Conservation (phyloP, 805 yeast genomes). For the Clavispora vitiphila region DNA sequence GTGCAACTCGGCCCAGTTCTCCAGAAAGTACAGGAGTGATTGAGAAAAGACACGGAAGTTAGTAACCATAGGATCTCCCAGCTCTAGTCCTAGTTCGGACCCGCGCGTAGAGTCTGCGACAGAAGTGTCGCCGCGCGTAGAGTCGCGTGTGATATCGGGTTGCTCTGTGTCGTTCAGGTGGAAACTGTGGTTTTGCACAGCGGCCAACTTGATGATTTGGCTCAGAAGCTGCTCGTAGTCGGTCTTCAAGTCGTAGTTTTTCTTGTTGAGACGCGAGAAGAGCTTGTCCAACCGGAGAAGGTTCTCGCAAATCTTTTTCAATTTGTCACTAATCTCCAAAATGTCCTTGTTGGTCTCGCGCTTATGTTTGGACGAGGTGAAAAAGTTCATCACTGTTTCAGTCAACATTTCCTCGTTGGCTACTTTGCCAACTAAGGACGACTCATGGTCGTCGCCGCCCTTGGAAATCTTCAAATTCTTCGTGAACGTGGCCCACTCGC, state of each 20-base stretch:
- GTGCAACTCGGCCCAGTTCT: constrained; percentile 39
- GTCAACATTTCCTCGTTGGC: constrained; percentile 75
- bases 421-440: constrained; percentile 30
- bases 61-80: constrained; percentile 14
- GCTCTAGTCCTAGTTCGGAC: neutral
- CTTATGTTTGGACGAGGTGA: constrained; percentile 60
- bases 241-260: constrained; percentile 64
- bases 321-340: constrained; percentile 64
- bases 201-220: constrained; percentile 65
- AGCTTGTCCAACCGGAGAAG: constrained; percentile 72
- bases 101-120: constrained; percentile 2
- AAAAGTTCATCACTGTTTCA: constrained; percentile 91
- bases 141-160: constrained; percentile 26
- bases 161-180: constrained; percentile 16
- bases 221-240: constrained; percentile 69
- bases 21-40: constrained; percentile 31
- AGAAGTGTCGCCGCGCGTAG: constrained; percentile 13
- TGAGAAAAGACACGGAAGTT: constrained; percentile 36
- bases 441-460: constrained; percentile 9
- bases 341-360: constrained; percentile 71
- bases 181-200: constrained; percentile 37
- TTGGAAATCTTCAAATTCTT: constrained; percentile 43
- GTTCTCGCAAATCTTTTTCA: constrained; percentile 82
- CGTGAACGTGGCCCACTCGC: constrained; percentile 69
- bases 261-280: constrained; percentile 64